Evolutionary conservation across 768 basidiomycete genomes (phyloP), one percentile per base, ranked within the genome.

Genomic region (Russula brevipes): DNA sequence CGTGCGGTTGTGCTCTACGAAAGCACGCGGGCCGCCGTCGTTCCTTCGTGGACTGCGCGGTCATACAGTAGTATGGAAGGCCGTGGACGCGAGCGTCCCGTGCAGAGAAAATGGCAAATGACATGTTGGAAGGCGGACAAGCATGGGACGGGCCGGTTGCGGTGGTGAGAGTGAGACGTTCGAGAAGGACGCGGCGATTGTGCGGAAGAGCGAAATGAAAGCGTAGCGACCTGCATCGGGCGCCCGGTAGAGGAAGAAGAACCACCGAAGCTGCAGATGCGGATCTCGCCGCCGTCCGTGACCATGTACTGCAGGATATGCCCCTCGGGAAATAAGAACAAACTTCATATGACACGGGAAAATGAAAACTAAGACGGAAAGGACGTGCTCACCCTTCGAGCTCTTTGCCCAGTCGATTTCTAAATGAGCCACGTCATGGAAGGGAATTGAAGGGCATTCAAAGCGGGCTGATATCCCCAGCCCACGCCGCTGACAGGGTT

Each of bases 361-460:
- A 49, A 24, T 24, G 24, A 24, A 24, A 24, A 24, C 24, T 1
- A 24, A 24, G 24, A 24, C 24, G 54, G 11, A 24, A 10, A n/a
- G n/a, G 14, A 14, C 14, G n/a, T n/a, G n/a, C n/a, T 44, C 66
- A 84, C 84, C 53, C 74, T 1, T 24, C 24, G 46, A 82, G 66
- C 10, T 73, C 11, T 10, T 69, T 63, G 0, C 80, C 81, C 0
- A 70, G 76, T 85, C 85, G 85, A 57, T 83, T 80, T 81, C 82
- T 24, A 24, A 85, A 81, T 71, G 24, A 80, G 39, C 5, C 24
- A 81, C 67, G 1, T 74, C 73, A 2, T 66, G 75, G 70, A n/a
- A 69, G 68, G 38, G 70, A 19, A 72, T 54, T 67, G 73, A 76
- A 57, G 76, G 76, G 70, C 81, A 79, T 24, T 24, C 24, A 24